Conservation (phyloP, 148 eudicot genomes). For the Polygonum maritimum region DNA sequence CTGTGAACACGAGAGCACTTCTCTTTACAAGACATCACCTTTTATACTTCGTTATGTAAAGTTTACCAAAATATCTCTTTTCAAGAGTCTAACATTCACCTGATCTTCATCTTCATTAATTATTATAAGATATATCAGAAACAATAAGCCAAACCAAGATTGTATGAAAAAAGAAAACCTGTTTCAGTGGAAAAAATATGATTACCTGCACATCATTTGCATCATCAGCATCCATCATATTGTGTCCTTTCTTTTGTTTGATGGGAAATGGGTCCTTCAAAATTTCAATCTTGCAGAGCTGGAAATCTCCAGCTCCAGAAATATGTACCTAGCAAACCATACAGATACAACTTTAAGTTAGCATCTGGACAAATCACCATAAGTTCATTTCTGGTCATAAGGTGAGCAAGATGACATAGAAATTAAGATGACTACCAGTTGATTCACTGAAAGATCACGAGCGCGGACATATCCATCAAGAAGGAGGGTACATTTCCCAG, state of each 20-base stretch:
- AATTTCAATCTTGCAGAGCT: slow-evolving; percentile 66
- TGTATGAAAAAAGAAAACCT: background rate
- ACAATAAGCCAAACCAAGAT: background rate
- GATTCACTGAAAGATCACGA: slow-evolving; percentile 78
- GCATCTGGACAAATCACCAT: background rate
- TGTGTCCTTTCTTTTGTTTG: slow-evolving; percentile 63
- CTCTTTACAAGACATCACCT: background rate
- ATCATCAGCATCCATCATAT: slow-evolving; percentile 82
- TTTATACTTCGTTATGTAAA: background rate
- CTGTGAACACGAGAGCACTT: background rate
- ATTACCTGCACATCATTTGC: slow-evolving; percentile 39
- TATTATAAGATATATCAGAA: background rate
- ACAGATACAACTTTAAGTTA: background rate
- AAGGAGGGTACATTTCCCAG: slow-evolving; percentile 63
- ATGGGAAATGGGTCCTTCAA: slow-evolving; percentile 73
- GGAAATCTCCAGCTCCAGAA: slow-evolving; percentile 95
- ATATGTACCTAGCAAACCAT: slow-evolving; percentile 64
- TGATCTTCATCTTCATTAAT: background rate
- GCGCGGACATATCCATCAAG: slow-evolving; percentile 82
- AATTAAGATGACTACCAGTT: slow-evolving; percentile 51
- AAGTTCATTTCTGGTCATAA: background rate
- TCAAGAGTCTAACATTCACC: background rate
- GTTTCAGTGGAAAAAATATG: background rate
- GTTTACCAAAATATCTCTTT: background rate
- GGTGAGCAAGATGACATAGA: background rate